Evolutionary conservation across 768 basidiomycete genomes (phyloP).

Genomic region (Boletus sp.): DNA sequence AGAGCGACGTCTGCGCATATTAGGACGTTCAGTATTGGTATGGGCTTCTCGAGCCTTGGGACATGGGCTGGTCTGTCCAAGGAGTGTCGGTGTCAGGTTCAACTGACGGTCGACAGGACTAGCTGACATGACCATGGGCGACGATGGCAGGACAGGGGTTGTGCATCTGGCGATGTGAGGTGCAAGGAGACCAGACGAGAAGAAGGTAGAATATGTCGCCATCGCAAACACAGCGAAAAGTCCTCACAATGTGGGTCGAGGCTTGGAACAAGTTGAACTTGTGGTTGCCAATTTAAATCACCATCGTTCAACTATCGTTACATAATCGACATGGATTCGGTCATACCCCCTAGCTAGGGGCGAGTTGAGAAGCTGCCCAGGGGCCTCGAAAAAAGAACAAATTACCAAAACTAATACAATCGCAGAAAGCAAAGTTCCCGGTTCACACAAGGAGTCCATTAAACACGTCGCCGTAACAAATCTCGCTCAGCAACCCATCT

Average conservation of each 20-base stretch:
- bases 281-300: slow-evolving; percentile 11
- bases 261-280: slow-evolving; percentile 18
- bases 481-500: slow-evolving; percentile 23
- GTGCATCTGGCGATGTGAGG: slow-evolving; percentile 33
- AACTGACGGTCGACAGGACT: slow-evolving; percentile 33
- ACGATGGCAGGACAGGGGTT: slow-evolving; percentile 27
- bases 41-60: slow-evolving; percentile 19
- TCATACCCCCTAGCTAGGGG: too few species aligned
- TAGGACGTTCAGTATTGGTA: slow-evolving; percentile 34
- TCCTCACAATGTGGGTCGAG: not conserved
- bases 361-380: too few species aligned
- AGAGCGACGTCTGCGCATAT: slow-evolving; percentile 60
- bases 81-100: slow-evolving; percentile 38
- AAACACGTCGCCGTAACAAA: not conserved
- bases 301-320: slow-evolving; percentile 3
- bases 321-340: slow-evolving; percentile 10
- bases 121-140: slow-evolving; percentile 17
- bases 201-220: slow-evolving; percentile 61
- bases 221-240: slow-evolving; percentile 25
- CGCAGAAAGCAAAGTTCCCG: not conserved
- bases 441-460: not conserved
- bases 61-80: slow-evolving; percentile 26
- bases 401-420: too few species aligned
- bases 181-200: slow-evolving; percentile 69
- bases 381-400: too few species aligned